Evolutionary conservation across 352 stramenopile species (phyloP).

Genomic region (Pythium aristosporum): DNA sequence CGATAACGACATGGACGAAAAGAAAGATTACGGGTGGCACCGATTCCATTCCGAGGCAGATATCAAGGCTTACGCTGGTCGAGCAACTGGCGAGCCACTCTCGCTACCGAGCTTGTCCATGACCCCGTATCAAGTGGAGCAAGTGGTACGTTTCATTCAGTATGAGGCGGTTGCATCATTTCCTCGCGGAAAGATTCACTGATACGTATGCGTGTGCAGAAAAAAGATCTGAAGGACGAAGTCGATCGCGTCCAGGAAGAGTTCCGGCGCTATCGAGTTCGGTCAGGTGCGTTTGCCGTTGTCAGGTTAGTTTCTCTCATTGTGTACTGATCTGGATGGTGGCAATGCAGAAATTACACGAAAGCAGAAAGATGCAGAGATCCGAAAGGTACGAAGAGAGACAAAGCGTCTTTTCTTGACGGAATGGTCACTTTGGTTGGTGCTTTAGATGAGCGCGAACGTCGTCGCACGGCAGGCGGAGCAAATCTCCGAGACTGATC

Average conservation of each 20-base stretch:
- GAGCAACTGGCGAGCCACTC: slow-evolving; percentile 61
- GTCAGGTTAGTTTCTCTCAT: background rate
- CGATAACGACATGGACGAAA: slow-evolving; percentile 67
- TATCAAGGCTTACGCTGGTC: slow-evolving; percentile 55
- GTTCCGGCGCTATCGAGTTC: slow-evolving; percentile 84
- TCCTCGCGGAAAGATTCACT: background rate
- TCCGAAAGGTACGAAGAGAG: slow-evolving; percentile 61
- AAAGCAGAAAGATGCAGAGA: slow-evolving; percentile 89
- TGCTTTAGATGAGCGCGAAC: slow-evolving; percentile 72
- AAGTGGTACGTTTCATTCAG: slow-evolving; percentile 44
- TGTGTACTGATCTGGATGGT: background rate
- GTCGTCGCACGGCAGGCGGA: slow-evolving; percentile 74
- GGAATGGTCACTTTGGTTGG: background rate
- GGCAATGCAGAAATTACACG: slow-evolving; percentile 66
- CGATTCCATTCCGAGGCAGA: slow-evolving; percentile 63
- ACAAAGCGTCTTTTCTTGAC: background rate
- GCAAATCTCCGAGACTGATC: slow-evolving; percentile 74
- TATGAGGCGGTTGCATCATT: background rate
- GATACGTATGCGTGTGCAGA: slow-evolving; percentile 36
- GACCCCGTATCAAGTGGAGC: slow-evolving; percentile 68
- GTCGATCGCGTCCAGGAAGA: slow-evolving; percentile 86
- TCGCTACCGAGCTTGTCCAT: slow-evolving; percentile 64
- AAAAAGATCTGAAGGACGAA: slow-evolving; percentile 79
- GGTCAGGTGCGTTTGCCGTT: slow-evolving; percentile 41
- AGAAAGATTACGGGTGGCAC: slow-evolving; percentile 69